phyloP scores from a whole-genome alignment of 2,329 filamentous ascomycete genomes.

The Colletotrichum brevisporum region DNA sequence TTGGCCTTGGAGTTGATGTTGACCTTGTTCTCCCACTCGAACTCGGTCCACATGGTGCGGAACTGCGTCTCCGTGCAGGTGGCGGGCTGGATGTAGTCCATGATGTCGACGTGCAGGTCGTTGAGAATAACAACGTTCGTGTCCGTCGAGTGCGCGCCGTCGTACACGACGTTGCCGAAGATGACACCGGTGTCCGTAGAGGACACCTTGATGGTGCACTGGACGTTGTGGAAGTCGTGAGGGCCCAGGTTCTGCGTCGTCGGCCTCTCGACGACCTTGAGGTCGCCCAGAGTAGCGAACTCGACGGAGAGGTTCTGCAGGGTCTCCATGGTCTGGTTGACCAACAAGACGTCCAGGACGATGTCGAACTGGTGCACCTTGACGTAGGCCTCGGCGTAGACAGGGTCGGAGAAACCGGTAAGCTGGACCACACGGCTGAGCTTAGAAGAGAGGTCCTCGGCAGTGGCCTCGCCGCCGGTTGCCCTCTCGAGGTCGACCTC shows the following conservation, averaged over 20 bases:
- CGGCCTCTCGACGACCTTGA: conserved; percentile 97
- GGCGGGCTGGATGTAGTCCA: conserved; percentile 99
- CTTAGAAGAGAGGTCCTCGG: conserved; percentile 93
- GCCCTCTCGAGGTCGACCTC: conserved; percentile 93
- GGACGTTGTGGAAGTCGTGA: conserved; percentile 97
- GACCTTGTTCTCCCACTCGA: conserved; percentile 99
- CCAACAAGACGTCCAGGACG: conserved; percentile 93
- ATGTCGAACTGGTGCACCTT: conserved; percentile 99
- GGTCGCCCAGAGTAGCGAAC: conserved; percentile 96
- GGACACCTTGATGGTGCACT: conserved; percentile 98
- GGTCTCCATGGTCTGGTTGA: conserved; percentile 97
- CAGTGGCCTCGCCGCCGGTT: conserved; percentile 86
- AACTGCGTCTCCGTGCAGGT: conserved; percentile 98
- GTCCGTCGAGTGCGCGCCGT: conserved; percentile 91
- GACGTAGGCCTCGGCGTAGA: conserved; percentile 99
- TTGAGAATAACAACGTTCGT: conserved; percentile 98
- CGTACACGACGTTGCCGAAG: conserved; percentile 98
- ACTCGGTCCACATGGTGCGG: conserved; percentile 99
- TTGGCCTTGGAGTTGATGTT: conserved; percentile 99
- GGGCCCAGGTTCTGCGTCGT: conserved; percentile 96
- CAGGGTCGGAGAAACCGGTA: conserved; percentile 97
- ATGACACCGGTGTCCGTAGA: conserved; percentile 99
- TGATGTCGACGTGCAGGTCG: conserved; percentile 98
- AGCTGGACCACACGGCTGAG: conserved; percentile 96
- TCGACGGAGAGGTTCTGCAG: conserved; percentile 97